phyloP scores from a whole-genome alignment of 805 yeast species.

The Spathaspora hagerdaliae region DNA sequence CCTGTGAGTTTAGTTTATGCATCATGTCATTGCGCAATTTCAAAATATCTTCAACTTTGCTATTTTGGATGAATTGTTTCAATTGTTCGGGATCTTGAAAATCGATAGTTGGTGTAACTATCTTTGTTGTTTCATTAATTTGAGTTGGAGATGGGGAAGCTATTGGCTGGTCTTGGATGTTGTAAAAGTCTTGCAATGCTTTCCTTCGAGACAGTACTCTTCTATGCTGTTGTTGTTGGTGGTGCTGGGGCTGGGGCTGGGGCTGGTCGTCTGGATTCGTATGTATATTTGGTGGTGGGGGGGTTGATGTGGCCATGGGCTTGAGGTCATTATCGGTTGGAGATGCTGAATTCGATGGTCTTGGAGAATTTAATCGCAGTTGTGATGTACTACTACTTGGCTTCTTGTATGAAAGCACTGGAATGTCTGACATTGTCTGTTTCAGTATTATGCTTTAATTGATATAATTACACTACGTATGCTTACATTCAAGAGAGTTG shows the following conservation, averaged over 20 bases:
- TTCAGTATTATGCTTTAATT: not conserved
- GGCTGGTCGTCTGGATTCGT: not conserved
- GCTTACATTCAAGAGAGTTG: not conserved
- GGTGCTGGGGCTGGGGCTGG: slow-evolving; percentile 1
- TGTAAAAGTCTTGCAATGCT: slow-evolving; percentile 41
- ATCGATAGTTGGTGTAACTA: not conserved
- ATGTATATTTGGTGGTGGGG: not conserved
- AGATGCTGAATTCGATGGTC: not conserved
- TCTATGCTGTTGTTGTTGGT: slow-evolving; percentile 9
- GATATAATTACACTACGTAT: too few relatives aligned
- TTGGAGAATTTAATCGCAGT: not conserved
- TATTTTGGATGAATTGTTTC: slow-evolving; percentile 16
- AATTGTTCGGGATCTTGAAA: slow-evolving; percentile 14
- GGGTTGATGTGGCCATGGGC: slow-evolving; percentile 1
- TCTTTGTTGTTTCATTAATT: not conserved
- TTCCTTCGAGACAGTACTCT: slow-evolving; percentile 37
- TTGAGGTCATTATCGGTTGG: not conserved
- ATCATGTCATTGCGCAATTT: slow-evolving; percentile 33
- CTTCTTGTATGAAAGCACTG: slow-evolving; percentile 29
- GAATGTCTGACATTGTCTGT: slow-evolving; percentile 6
- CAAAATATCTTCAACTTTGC: slow-evolving; percentile 26
- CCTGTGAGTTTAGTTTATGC: slow-evolving; percentile 46
- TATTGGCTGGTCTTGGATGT: slow-evolving; percentile 16
- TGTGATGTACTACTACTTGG: not conserved
- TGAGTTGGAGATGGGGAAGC: slow-evolving; percentile 2